These are phyloP conservation scores for Gossypium sturtianum DNA, from an alignment of 345 rosid genomes.

Conservation along the genomic window DNA sequence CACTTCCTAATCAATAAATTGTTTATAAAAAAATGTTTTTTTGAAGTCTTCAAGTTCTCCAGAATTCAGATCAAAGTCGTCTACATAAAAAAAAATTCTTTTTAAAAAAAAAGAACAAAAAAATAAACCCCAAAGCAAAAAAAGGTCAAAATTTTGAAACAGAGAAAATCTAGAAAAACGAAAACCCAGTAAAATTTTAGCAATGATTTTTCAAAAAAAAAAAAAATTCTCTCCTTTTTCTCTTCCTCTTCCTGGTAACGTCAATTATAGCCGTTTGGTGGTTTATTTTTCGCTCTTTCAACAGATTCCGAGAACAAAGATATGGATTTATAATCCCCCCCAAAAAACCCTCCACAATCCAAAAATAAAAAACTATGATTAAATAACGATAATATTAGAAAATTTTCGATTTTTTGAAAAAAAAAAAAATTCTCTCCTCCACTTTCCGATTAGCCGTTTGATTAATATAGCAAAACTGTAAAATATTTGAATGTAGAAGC, in stretches of 20 bases:
- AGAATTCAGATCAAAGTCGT: conserved; percentile 27
- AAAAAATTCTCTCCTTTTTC: not conserved
- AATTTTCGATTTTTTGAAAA: not conserved
- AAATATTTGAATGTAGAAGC: too few species aligned
- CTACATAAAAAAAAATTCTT: not conserved
- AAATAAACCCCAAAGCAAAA: not conserved
- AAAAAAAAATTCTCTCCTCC: not conserved
- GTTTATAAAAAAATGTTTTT: not conserved
- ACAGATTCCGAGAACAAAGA: conserved; percentile 16
- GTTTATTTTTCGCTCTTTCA: conserved; percentile 31
- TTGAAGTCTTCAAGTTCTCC: conserved; percentile 9
- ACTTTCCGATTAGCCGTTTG: not conserved
- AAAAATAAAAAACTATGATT: not conserved
- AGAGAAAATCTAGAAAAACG: conserved; percentile 12
- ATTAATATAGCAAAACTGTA: not conserved
- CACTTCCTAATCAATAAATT: not conserved
- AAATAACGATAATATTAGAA: not conserved
- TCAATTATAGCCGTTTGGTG: conserved; percentile 66
- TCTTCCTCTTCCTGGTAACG: conserved; percentile 26
- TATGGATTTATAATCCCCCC: not conserved
- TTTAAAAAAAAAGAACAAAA: too few species aligned
- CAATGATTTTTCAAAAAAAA: conserved; percentile 11
- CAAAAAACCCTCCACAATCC: not conserved
- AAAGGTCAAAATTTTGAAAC: conserved; percentile 1
- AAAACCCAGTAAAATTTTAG: conserved; percentile 3